These are phyloP conservation scores for Cladosporium sp. DNA, from an alignment of 2,329 filamentous ascomycete species.

Conservation along the genomic window DNA sequence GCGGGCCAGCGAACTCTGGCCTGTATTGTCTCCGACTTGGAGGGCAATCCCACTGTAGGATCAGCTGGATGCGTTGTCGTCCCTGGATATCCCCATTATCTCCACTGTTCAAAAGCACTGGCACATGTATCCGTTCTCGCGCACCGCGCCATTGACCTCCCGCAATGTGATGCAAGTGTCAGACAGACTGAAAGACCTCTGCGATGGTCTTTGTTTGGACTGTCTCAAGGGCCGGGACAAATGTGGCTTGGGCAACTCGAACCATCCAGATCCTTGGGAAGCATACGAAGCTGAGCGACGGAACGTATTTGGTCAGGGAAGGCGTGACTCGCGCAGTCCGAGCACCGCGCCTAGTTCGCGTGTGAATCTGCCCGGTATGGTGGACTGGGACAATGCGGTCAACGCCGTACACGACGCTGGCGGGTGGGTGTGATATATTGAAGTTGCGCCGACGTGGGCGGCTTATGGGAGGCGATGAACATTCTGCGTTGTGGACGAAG, in stretches of 20 bases:
- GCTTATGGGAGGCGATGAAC: too few species aligned
- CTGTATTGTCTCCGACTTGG: neutral
- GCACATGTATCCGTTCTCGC: too few species aligned
- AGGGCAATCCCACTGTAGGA: neutral
- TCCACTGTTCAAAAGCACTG: too few species aligned
- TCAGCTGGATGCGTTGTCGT: neutral
- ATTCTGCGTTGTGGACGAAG: too few species aligned
- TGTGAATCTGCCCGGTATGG: too few species aligned
- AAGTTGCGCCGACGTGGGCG: too few species aligned
- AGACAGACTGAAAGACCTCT: neutral
- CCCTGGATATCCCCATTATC: neutral
- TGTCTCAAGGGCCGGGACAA: slow-evolving; percentile 11
- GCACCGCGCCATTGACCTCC: too few species aligned
- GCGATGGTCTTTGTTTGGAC: slow-evolving; percentile 23
- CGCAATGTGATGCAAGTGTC: neutral
- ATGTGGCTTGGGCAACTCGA: neutral
- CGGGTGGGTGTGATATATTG: too few species aligned
- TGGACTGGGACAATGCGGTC: neutral
- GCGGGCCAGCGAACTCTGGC: neutral
- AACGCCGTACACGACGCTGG: too few species aligned
- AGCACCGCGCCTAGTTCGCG: neutral
- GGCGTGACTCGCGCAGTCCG: too few species aligned
- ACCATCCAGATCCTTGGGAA: neutral
- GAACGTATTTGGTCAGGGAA: too few species aligned
- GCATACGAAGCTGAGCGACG: neutral